Base-by-base conservation (phyloP, 1,284 basidiomycete genomes). In the Coniferiporia weirii region DNA sequence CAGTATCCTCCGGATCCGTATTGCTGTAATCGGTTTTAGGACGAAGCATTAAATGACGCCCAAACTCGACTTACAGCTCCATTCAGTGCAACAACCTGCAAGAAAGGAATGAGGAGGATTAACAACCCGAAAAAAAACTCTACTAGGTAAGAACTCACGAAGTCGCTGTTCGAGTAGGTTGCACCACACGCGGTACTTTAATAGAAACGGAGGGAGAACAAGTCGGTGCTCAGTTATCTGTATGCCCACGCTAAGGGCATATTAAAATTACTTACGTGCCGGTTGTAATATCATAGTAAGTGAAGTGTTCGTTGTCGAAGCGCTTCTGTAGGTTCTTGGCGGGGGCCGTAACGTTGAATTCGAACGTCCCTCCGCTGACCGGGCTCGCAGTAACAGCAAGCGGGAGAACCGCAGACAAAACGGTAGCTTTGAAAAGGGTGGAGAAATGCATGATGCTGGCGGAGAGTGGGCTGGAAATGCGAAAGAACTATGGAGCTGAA, bases 201-300 rank as follows among this genome's bases (percentile, higher is more conserved):
- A 40, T 40, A 12, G 8, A 15, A 9, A 36, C 22, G 36, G 46
- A 10, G 22, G 32, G 45, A 22, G 6, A 48, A 20, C 19, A 45
- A 35, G 7, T 20, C 15, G 17, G 27, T 10, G 22, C 15, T 45
- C 15, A 46, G 4, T 52, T 36, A 6, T 17, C 27, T 20, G 48
- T 27, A n/a, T n/a, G n/a, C n/a, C n/a, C n/a, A n/a, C n/a, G n/a
- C n/a, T n/a, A 13, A 44, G 54, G 5, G 27, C 27, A 34, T 45
- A 47, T 34, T 4, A n/a, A 19, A 19, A 53, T 32, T 9, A 73
- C 81, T 71, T 64, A 85, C 83, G 79, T 63, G 40, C 82, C 82
- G 15, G 52, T n/a, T 10, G 63, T 61, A n/a, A 46, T 55, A 17
- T 60, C 47, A 49, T 64, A 66, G 47, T 62, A 64, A 6, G 65